Percentiles rank a stretch among this genome's conserved stretches.
Conservation (phyloP, 1,139 yeast species). For the Diutina scorzettiae region DNA sequence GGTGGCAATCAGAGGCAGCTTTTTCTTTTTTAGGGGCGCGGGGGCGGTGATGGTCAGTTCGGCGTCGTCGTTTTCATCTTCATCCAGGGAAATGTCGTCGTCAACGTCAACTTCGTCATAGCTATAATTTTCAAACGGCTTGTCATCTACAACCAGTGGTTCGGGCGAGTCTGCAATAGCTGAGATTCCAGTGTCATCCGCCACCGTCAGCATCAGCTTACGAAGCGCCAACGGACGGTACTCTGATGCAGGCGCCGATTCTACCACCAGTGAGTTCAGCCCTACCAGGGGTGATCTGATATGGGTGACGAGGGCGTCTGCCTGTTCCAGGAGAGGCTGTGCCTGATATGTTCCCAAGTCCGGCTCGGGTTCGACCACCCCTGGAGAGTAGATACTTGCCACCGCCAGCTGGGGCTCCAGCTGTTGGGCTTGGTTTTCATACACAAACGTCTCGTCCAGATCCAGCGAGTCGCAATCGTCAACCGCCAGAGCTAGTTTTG, state of each 20-base stretch:
- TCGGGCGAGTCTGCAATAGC: not conserved
- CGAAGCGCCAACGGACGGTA: not conserved
- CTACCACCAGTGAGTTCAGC: not conserved
- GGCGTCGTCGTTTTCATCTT: not conserved
- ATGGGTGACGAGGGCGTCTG: not conserved
- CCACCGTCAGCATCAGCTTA: conserved; percentile 5
- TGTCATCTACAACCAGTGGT: not conserved
- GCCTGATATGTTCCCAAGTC: not conserved
- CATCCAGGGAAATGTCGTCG: not conserved
- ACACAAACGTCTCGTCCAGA: conserved; percentile 88
- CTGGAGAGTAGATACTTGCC: not conserved
- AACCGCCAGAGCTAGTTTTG: conserved; percentile 86
- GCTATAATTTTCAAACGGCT: conserved; percentile 1
- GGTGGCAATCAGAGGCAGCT: conserved; percentile 2
- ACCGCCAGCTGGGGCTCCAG: conserved; percentile 4
- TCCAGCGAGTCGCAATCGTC: conserved; percentile 82
- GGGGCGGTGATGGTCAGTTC: not conserved
- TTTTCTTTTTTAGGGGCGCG: not conserved
- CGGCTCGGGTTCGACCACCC: conserved; percentile 4
- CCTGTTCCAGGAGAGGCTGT: not conserved
- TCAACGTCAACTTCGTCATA: conserved; percentile 5
- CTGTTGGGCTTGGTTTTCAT: conserved; percentile 33
- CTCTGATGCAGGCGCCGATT: not conserved
- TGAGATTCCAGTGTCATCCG: not conserved
- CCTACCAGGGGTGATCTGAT: not conserved